Base-by-base conservation (phyloP, 2,329 filamentous ascomycete species). In the Lojkania enalia region DNA sequence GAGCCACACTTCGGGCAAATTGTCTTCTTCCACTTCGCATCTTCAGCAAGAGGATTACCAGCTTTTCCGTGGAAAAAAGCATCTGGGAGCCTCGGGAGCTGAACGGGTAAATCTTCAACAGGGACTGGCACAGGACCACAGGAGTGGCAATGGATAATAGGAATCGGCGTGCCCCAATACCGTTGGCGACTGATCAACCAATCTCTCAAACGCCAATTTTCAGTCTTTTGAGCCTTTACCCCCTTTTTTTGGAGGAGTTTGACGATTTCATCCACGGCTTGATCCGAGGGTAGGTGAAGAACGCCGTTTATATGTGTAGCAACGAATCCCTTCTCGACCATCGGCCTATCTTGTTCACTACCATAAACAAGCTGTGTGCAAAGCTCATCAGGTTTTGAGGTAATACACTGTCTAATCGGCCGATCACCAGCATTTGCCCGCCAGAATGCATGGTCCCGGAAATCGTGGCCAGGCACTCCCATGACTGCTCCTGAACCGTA, bases 171-270 rank as follows among this genome's bases (percentile, higher is more conserved):
- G 12, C 90, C 90, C 90, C 90, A 96, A 66, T 95, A 95, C 52
- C 90, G 78, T 69, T 96, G 90, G n/a, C 90, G 83, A 65, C 89
- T 95, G 58, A 96, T 86, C 44, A 96, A 75, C 90, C 90, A 96
- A 70, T 96, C 90, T 48, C 89, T 78, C 19, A 96, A 77, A 39
- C 87, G 83, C 88, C 89, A 95, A 49, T 82, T 87, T 47, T 88
- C 83, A 6, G 81, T 75, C n/a, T 74, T 66, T 44, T 82, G 76
- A 7, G 83, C 88, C n/a, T 83, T 73, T 1, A 75, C 71, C 4
- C 80, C 78, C 2, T 74, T 69, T 2, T 67, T 58, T 49, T 80
- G 46, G 13, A 81, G 69, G 21, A 67, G 66, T 15, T 54, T 31
- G 14, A 90, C 70, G 39, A 95, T 81, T 52, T 78, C 73, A 48